Conservation (phyloP, 139 green algal genomes). For the Gonium pectorale region DNA sequence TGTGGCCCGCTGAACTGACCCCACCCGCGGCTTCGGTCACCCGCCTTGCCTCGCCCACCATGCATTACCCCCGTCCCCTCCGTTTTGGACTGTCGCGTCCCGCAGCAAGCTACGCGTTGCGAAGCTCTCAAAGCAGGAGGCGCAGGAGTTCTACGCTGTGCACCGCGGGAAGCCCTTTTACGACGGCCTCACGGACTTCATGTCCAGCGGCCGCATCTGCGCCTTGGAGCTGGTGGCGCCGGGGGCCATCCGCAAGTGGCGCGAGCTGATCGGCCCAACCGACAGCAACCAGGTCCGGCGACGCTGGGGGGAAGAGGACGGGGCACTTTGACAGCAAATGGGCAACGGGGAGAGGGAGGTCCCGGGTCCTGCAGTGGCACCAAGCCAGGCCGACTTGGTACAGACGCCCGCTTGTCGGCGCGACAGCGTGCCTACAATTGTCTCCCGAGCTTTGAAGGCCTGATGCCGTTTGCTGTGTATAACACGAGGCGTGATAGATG, state of each 20-base stretch:
- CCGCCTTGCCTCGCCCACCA: neutral
- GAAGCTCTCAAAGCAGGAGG: conserved; percentile 68
- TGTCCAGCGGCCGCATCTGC: conserved; percentile 77
- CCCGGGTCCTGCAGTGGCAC: too few relatives aligned
- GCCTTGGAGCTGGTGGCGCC: conserved; percentile 80
- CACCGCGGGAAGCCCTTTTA: conserved; percentile 81
- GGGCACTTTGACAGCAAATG: too few relatives aligned
- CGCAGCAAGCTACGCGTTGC: conserved; percentile 74
- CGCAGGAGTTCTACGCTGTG: conserved; percentile 79
- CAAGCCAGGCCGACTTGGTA: too few relatives aligned
- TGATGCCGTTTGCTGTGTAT: too few relatives aligned
- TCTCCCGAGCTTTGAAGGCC: too few relatives aligned
- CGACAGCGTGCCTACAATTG: too few relatives aligned
- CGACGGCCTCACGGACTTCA: conserved; percentile 74
- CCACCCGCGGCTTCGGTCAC: neutral
- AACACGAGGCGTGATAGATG: too few relatives aligned
- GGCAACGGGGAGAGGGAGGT: too few relatives aligned
- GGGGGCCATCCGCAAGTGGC: conserved; percentile 72
- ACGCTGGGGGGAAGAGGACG: too few relatives aligned
- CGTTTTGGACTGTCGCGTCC: neutral
- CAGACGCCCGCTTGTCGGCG: too few relatives aligned
- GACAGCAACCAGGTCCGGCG: conserved; percentile 54
- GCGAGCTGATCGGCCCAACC: conserved; percentile 59
- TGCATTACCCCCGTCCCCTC: neutral
- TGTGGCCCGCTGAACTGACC: too few relatives aligned